Percentiles rank a stretch among this genome's conserved stretches.
Evolutionary conservation across 179 eudicot genomes (phyloP).

Genomic region (Beta lomatogona): DNA sequence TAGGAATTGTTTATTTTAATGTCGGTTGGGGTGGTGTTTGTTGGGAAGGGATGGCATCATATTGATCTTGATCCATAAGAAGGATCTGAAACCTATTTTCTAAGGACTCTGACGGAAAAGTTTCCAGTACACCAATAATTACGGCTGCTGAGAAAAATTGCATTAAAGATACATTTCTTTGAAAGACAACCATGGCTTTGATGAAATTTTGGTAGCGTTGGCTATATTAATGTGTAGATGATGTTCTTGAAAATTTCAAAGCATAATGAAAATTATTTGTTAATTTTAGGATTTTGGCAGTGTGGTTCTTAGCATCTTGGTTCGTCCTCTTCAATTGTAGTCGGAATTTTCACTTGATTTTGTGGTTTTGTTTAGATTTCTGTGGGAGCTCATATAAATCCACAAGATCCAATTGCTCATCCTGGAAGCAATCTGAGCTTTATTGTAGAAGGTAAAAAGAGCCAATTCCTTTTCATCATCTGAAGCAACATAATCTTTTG

Average conservation of each 20-base stretch:
- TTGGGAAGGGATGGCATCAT: too few species aligned
- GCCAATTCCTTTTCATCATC: slow-evolving; percentile 1
- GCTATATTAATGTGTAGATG: background rate
- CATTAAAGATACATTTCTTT: too few species aligned
- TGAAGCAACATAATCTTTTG: background rate
- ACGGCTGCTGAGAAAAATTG: too few species aligned
- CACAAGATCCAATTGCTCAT: slow-evolving; percentile 66
- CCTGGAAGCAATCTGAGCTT: slow-evolving; percentile 61
- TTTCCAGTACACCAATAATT: too few species aligned
- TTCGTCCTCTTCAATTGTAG: background rate
- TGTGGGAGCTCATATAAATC: slow-evolving; percentile 75
- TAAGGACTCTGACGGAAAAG: too few species aligned
- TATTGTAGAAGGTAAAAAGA: slow-evolving; percentile 55
- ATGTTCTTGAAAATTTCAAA: too few species aligned
- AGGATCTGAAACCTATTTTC: too few species aligned
- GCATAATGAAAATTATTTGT: too few species aligned
- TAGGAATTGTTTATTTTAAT: background rate
- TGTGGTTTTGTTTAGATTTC: slow-evolving; percentile 42
- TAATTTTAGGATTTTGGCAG: too few species aligned
- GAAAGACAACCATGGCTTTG: too few species aligned
- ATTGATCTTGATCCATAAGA: too few species aligned
- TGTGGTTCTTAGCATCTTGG: background rate
- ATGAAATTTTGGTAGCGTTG: background rate
- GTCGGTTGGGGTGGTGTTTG: background rate
- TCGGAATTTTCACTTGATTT: background rate